phyloP scores from a whole-genome alignment of 2,329 filamentous ascomycete genomes.

The Dryadomyces quercus-mongolicae region DNA sequence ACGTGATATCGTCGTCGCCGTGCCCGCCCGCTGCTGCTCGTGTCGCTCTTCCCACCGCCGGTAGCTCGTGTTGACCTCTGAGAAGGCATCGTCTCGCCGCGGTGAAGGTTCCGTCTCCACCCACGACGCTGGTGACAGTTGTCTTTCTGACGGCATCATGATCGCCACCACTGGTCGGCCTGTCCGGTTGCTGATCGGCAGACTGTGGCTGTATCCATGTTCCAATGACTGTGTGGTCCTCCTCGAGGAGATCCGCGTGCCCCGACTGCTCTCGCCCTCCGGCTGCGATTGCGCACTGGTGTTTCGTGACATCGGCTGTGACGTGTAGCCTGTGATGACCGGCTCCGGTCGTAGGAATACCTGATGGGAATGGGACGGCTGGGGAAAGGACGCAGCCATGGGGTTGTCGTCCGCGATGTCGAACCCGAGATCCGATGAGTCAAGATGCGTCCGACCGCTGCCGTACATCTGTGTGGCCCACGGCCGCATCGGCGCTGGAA shows the following conservation, averaged over 20 bases:
- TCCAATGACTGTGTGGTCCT: background rate
- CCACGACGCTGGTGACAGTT: constrained; percentile 20
- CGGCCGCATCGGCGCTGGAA: constrained; percentile 12
- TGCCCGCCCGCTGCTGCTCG: background rate
- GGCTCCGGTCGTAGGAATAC: constrained; percentile 1
- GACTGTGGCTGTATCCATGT: background rate
- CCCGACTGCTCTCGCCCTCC: background rate
- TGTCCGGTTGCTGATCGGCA: background rate
- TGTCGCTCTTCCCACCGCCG: constrained; percentile 15
- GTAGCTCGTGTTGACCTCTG: constrained; percentile 20
- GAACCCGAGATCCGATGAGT: constrained; percentile 12
- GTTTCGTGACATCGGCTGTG: constrained; percentile 37
- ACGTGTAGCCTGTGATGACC: constrained; percentile 27
- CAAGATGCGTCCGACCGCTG: constrained; percentile 12
- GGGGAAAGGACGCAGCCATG: constrained; percentile 12
- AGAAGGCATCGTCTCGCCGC: constrained; percentile 16
- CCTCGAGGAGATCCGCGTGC: background rate
- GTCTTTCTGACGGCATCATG: constrained; percentile 13
- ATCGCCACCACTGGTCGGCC: background rate
- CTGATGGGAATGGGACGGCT: background rate
- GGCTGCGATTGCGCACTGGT: constrained; percentile 25
- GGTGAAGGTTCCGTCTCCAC: constrained; percentile 33
- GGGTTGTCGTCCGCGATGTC: constrained; percentile 9
- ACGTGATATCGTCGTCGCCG: background rate
- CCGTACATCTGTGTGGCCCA: constrained; percentile 16